Conservation (phyloP, 2,329 filamentous ascomycete genomes). For the Cladophialophora exuberans region DNA sequence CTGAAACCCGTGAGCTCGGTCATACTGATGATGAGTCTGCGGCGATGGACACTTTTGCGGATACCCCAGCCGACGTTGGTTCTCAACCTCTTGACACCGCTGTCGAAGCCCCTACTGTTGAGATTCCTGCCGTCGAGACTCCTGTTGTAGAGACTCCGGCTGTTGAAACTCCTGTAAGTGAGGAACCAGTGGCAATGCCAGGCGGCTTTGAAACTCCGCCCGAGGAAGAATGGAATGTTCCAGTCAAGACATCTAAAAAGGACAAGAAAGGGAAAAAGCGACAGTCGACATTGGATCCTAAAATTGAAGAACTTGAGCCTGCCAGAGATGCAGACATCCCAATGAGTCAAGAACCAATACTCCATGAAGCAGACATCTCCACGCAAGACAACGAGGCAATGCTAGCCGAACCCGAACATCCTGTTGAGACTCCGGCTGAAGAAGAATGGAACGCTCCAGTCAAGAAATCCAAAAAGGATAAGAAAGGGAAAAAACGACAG, state of each 20-base stretch:
- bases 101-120: not conserved
- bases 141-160: constrained; percentile 3
- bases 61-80: no score
- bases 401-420: not conserved
- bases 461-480: constrained; percentile 22
- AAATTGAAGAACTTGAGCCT: not conserved
- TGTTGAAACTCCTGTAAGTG: constrained; percentile 7
- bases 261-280: constrained; percentile 30
- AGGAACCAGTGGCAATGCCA: not conserved
- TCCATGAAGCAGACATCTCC: not conserved
- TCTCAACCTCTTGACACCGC: not conserved
- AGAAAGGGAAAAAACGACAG: constrained; percentile 24
- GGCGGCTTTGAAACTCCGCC: not conserved
- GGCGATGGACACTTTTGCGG: not conserved
- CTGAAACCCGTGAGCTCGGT: not conserved
- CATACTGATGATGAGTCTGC: not conserved
- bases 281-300: constrained; percentile 1
- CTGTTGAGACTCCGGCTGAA: not conserved
- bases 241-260: constrained; percentile 30
- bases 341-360: not conserved
- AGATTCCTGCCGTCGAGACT: not conserved
- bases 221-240: constrained; percentile 20
- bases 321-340: not conserved
- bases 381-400: no score
- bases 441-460: not conserved